Evolutionary conservation across 2,329 filamentous ascomycete genomes (phyloP).

Genomic region (Fusarium sp.): DNA sequence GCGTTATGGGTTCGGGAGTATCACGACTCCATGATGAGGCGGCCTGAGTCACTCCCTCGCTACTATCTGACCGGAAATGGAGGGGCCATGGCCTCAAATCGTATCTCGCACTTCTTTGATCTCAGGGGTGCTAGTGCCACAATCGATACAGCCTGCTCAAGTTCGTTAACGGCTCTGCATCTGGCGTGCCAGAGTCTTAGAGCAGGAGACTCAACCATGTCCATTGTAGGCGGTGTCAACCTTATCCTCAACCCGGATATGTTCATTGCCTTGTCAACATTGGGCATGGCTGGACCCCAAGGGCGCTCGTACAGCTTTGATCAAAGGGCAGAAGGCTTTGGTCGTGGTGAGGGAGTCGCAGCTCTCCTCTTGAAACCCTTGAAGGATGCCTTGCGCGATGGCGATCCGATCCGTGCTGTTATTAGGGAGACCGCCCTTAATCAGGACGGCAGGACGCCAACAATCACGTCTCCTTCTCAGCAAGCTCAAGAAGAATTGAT

Average conservation of each 20-base stretch:
- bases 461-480: not conserved
- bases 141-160: slow-evolving; percentile 30
- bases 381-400: not conserved
- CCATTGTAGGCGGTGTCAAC: slow-evolving; percentile 11
- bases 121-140: slow-evolving; percentile 18
- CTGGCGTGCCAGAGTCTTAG: slow-evolving; percentile 12
- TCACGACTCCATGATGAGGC: slow-evolving; percentile 7
- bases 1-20: slow-evolving; percentile 18
- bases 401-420: slow-evolving; percentile 9
- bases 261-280: not conserved
- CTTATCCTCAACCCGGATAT: slow-evolving; percentile 21
- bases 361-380: not conserved
- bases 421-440: slow-evolving; percentile 5
- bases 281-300: not conserved
- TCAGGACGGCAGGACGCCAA: slow-evolving; percentile 4
- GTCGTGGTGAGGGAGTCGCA: slow-evolving; percentile 11
- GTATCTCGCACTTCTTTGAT: slow-evolving; percentile 25
- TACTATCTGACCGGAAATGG: slow-evolving; percentile 7
- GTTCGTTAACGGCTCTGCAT: slow-evolving; percentile 16
- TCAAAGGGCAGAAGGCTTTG: slow-evolving; percentile 21
- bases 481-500: slow-evolving; percentile 10
- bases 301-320: slow-evolving; percentile 18
- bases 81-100: slow-evolving; percentile 24
- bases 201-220: slow-evolving; percentile 7
- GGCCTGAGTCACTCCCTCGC: not conserved